Base-by-base conservation (phyloP, 805 yeast genomes). In the Yamadazyma sp. region DNA sequence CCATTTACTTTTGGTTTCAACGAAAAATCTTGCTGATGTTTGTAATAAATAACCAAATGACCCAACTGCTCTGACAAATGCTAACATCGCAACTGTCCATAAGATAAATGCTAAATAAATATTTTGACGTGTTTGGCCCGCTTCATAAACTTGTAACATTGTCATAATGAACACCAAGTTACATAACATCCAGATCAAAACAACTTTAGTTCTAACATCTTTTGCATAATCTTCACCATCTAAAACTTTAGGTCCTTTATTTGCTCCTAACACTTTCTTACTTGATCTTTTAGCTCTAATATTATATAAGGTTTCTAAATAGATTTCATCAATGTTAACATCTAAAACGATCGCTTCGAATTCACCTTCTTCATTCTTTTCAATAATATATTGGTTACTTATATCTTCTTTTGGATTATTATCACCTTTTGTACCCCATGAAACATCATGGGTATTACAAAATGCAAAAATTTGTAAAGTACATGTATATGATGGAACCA, bases 361-460 rank as follows among this genome's bases (percentile, higher is more conserved):
- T 43, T 80, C 82, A 34, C 95, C 95, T 39, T 82, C 75, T 36
- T 83, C 93, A 42, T 82, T 82, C 53, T 84, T 81, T 32, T 77
- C 81, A 43, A 86, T 83, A 20, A 85, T 84, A 32, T 95, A 95
- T 29, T 85, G 81, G 31, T 95, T 89, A 23, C 82, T 67, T 42
- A 76, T 82, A 44, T 77, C 76, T 13, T 78, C 75, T 24, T 59
- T 55, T 30, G 78, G 82, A 41, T 75, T 76, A 44, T 82, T 84
- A 42, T 89, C 96, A 47, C 98, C 98, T 57, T 91, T 91, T 2
- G 98, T 91, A 62, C 98, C 98, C 98, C 98, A 91, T 0, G 96
- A 85, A 33, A 93, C 96, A 69, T 91, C 98, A 62, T 91, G 98
- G 3, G 97, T 91, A 58, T 91, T 91, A 67, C 98, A 91, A 62